phyloP scores from a whole-genome alignment of 1,284 basidiomycete species.

The Coriolopsis trogii region DNA sequence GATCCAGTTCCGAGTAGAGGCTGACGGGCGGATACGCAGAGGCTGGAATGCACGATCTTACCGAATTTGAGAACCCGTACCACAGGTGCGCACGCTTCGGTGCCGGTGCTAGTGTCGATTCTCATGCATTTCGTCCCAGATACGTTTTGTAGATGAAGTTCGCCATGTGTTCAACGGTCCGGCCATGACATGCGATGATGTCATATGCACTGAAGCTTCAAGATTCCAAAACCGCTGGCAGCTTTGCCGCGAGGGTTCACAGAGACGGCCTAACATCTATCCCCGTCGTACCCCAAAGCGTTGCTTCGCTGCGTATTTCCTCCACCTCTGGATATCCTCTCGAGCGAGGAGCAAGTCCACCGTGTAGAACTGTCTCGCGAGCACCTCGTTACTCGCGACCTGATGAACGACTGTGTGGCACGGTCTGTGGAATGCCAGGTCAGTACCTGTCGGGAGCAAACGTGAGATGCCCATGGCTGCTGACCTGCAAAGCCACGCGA shows the following conservation, averaged over 20 bases:
- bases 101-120: not conserved
- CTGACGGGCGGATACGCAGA: constrained; percentile 8
- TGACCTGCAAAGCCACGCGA: constrained; percentile 60
- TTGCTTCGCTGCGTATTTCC: constrained; percentile 55
- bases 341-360: constrained; percentile 49
- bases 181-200: not conserved
- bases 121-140: not conserved
- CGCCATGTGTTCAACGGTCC: no score
- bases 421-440: no score
- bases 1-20: not conserved
- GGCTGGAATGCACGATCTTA: constrained; percentile 29
- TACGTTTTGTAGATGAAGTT: constrained; percentile 15
- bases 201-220: no score
- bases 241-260: not conserved
- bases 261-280: constrained; percentile 6
- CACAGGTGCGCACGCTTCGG: constrained; percentile 12
- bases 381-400: constrained; percentile 50
- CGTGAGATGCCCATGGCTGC: no score
- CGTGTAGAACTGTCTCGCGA: constrained; percentile 52
- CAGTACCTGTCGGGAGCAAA: no score
- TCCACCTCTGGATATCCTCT: constrained; percentile 59
- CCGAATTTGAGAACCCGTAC: constrained; percentile 24
- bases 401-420: constrained; percentile 57
- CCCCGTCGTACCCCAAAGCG: constrained; percentile 42
- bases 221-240: no score